Percentiles rank a stretch among this genome's conserved stretches.
These are phyloP conservation scores for Ceratobasidium sp. DNA, from an alignment of 1,284 basidiomycete genomes.

Conservation along the genomic window DNA sequence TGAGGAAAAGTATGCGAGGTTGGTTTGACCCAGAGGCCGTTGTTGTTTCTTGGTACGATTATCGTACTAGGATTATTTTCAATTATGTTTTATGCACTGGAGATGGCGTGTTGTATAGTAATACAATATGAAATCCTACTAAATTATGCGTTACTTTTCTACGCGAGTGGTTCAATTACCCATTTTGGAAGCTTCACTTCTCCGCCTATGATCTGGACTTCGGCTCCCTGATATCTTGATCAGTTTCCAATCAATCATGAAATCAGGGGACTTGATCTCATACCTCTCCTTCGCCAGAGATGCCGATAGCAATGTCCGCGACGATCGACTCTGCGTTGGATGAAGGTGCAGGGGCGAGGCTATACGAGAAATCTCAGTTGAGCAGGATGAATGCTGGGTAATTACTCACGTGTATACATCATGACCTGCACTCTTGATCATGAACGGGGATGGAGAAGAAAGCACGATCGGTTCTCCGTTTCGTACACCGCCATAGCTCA, in stretches of 20 bases:
- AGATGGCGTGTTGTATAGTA: too few relatives aligned
- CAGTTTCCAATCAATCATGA: background rate
- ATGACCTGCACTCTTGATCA: background rate
- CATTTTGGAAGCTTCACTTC: too few relatives aligned
- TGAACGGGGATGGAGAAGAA: background rate
- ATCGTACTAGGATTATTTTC: too few relatives aligned
- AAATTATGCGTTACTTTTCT: too few relatives aligned
- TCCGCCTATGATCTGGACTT: background rate
- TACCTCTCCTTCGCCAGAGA: background rate
- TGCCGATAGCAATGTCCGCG: background rate
- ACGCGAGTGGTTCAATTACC: too few relatives aligned
- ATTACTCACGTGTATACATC: background rate
- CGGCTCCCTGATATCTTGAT: background rate
- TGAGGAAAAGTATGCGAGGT: too few relatives aligned
- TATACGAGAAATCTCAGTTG: background rate
- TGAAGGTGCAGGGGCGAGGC: background rate
- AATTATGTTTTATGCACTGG: too few relatives aligned
- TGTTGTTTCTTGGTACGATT: too few relatives aligned
- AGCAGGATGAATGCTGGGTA: background rate
- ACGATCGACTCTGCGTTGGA: background rate
- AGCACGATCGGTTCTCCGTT: background rate
- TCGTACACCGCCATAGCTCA: background rate
- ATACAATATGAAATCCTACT: too few relatives aligned
- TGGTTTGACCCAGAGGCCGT: too few relatives aligned
- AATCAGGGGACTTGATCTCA: background rate